Percentiles rank a stretch among this genome's conserved stretches.
phyloP scores from a whole-genome alignment of 108 stramenopile species.

The Pseudonitzschia pungens region DNA sequence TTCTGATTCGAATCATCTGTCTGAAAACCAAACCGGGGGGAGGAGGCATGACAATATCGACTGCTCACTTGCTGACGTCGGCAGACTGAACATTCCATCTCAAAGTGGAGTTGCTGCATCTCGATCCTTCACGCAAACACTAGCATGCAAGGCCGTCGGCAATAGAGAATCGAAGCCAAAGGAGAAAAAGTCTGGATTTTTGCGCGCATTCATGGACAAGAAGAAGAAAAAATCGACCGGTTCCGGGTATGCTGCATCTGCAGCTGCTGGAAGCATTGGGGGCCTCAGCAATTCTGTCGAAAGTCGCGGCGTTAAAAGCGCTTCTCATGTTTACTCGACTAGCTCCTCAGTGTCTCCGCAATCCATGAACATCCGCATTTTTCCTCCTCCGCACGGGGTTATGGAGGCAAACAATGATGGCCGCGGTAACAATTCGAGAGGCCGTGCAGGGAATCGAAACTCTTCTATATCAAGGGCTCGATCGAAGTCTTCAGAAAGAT shows the following conservation, averaged over 20 bases:
- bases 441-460: conserved; percentile 8
- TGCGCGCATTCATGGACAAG: conserved; percentile 28
- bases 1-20: neutral
- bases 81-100: neutral
- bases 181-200: conserved; percentile 25
- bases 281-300: conserved; percentile 18
- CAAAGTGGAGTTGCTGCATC: neutral
- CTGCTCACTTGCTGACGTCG: neutral
- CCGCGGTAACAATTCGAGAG: neutral
- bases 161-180: conserved; percentile 4
- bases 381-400: neutral
- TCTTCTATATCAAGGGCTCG: conserved; percentile 7
- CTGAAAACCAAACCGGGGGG: neutral
- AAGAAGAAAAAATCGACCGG: conserved; percentile 25
- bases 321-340: neutral
- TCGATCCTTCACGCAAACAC: neutral
- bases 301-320: conserved; percentile 21
- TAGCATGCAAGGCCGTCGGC: conserved; percentile 14
- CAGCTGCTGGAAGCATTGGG: conserved; percentile 1
- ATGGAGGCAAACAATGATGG: neutral
- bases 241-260: conserved; percentile 12
- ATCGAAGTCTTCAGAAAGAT: conserved; percentile 29
- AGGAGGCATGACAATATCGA: neutral
- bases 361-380: neutral
- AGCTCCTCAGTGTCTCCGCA: neutral